Conservation (phyloP, 768 basidiomycete species). For the Rhizopogon rudus region DNA sequence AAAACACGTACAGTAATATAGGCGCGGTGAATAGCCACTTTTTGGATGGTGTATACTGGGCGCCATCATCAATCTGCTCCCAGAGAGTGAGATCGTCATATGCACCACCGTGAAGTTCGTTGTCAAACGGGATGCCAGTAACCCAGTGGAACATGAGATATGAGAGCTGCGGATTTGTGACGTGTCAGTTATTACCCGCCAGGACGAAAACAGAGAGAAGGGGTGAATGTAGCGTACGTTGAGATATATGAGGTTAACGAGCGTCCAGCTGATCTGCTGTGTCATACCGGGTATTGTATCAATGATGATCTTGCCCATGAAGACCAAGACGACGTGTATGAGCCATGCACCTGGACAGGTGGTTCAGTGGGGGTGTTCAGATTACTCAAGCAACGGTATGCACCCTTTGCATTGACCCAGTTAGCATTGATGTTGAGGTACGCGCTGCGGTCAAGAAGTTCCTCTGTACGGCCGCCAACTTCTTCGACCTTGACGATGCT, state of each 20-base stretch:
- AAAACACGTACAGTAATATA: slow-evolving; percentile 68
- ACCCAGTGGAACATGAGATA: slow-evolving; percentile 99
- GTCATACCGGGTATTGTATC: slow-evolving; percentile 94
- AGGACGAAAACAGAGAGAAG: not conserved
- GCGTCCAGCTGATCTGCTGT: slow-evolving; percentile 92
- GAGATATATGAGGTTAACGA: slow-evolving; percentile 88
- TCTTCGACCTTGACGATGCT: slow-evolving; percentile 86
- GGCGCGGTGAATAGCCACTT: slow-evolving; percentile 95
- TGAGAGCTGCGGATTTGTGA: slow-evolving; percentile 54
- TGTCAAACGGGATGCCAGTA: slow-evolving; percentile 94
- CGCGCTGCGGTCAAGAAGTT: slow-evolving; percentile 71
- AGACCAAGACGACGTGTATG: slow-evolving; percentile 92
- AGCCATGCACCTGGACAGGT: slow-evolving; percentile 82
- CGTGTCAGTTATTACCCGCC: not conserved
- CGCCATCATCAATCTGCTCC: slow-evolving; percentile 99
- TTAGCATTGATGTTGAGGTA: slow-evolving; percentile 85
- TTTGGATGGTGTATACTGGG: slow-evolving; percentile 97
- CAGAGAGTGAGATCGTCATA: slow-evolving; percentile 97
- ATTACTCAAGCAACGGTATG: slow-evolving; percentile 10
- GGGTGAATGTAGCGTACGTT: slow-evolving; percentile 51
- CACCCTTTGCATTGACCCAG: slow-evolving; percentile 94
- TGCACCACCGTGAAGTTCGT: slow-evolving; percentile 81
- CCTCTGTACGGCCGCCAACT: slow-evolving; percentile 69
- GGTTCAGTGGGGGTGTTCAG: slow-evolving; percentile 1
- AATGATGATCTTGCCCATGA: slow-evolving; percentile 85